Percentiles rank a stretch among this genome's conserved stretches.
phyloP scores from a whole-genome alignment of 148 eudicot species.

The Chenopodium berlandieri region DNA sequence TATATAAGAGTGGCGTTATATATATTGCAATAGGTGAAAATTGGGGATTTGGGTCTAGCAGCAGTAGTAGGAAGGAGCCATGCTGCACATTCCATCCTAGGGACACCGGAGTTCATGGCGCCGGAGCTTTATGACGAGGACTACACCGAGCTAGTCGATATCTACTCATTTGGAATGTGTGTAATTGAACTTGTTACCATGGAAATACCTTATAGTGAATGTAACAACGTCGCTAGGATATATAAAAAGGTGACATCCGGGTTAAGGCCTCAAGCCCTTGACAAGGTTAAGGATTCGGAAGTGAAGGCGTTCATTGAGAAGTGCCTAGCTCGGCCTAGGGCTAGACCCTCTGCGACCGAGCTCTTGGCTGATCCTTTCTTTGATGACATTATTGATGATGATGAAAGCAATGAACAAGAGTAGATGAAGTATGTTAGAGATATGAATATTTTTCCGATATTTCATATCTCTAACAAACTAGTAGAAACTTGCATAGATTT shows the following conservation, averaged over 20 bases:
- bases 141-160: constrained; percentile 67
- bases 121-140: constrained; percentile 80
- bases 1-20: neutral
- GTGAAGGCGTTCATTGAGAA: constrained; percentile 63
- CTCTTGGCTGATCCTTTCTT: constrained; percentile 70
- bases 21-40: constrained; percentile 52
- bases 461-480: no score
- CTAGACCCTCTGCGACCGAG: constrained; percentile 68
- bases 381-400: constrained; percentile 51
- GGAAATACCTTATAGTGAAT: constrained; percentile 76
- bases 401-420: constrained; percentile 24
- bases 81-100: constrained; percentile 63
- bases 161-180: constrained; percentile 79
- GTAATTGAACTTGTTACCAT: constrained; percentile 76
- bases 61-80: constrained; percentile 59
- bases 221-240: constrained; percentile 60
- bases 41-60: constrained; percentile 83
- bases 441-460: no score
- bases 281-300: constrained; percentile 55
- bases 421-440: neutral
- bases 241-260: constrained; percentile 68
- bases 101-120: constrained; percentile 89
- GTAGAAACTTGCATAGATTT: neutral
- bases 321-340: constrained; percentile 69
- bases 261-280: constrained; percentile 51